Percentiles rank a stretch among this genome's conserved stretches.
These are phyloP conservation scores for Candida andamanensis DNA, from an alignment of 805 yeast species.

Conservation along the genomic window DNA sequence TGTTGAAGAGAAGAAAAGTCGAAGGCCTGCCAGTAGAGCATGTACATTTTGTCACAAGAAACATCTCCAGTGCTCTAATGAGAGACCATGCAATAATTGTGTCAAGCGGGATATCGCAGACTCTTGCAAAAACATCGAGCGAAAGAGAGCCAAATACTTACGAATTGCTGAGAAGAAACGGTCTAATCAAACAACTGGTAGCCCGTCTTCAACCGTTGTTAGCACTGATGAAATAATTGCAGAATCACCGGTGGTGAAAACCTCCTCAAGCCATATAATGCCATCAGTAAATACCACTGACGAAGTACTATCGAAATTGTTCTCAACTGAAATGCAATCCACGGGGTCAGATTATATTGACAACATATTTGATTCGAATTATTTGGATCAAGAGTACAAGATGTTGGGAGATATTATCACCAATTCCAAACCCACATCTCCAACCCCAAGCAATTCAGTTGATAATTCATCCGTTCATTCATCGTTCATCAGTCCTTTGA, in stretches of 20 bases:
- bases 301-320: conserved; percentile 21
- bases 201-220: neutral
- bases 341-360: conserved; percentile 8
- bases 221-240: neutral
- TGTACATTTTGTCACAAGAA: conserved; percentile 69
- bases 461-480: neutral
- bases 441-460: conserved; percentile 7
- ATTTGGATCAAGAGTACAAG: conserved; percentile 47
- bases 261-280: neutral
- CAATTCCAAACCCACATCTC: conserved; percentile 38
- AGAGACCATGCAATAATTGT: conserved; percentile 71
- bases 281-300: conserved; percentile 23
- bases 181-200: conserved; percentile 4
- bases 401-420: conserved; percentile 45
- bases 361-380: conserved; percentile 35
- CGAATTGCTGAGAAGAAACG: conserved; percentile 5
- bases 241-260: neutral
- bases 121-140: conserved; percentile 52
- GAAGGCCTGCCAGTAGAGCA: conserved; percentile 65
- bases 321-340: conserved; percentile 13
- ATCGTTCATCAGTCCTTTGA: conserved; percentile 5
- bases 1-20: conserved; percentile 43
- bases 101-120: conserved; percentile 52
- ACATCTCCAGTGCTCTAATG: conserved; percentile 67
- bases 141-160: conserved; percentile 47